Conservation (phyloP, 2,329 filamentous ascomycete genomes). For the Fusarium longipes region DNA sequence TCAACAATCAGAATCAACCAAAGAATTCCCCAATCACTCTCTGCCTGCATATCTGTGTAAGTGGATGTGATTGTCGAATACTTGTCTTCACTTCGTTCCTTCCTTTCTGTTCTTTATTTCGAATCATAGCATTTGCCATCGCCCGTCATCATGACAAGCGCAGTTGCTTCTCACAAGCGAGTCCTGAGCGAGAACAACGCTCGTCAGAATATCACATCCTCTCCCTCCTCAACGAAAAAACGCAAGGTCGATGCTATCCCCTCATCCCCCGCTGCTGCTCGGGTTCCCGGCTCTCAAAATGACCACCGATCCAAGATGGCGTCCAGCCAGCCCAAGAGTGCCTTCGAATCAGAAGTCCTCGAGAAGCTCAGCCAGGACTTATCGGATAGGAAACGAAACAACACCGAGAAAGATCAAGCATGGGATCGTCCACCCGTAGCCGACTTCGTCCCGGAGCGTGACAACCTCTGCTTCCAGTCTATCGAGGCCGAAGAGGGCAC, state of each 20-base stretch:
- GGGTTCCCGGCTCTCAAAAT: conserved; percentile 72
- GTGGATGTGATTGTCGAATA: conserved; percentile 11
- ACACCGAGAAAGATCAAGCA: conserved; percentile 91
- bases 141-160: conserved; percentile 58
- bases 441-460: conserved; percentile 66
- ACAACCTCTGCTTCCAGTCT: conserved; percentile 89
- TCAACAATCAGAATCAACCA: conserved; percentile 35
- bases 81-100: background rate
- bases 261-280: conserved; percentile 64
- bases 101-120: conserved; percentile 6
- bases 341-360: conserved; percentile 92
- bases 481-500: conserved; percentile 95
- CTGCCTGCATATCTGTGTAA: conserved; percentile 23
- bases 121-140: conserved; percentile 24
- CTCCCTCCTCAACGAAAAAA: conserved; percentile 76
- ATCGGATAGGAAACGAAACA: conserved; percentile 83
- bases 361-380: conserved; percentile 98
- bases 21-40: conserved; percentile 12
- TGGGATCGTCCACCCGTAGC: conserved; percentile 76
- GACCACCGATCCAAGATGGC: conserved; percentile 68
- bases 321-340: conserved; percentile 86
- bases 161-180: conserved; percentile 75
- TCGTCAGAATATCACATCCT: conserved; percentile 70
- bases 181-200: conserved; percentile 76
- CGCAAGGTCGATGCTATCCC: conserved; percentile 77